A percentile compares a stretch with the other conserved stretches of the same genome.
phyloP scores from a whole-genome alignment of 2,329 filamentous ascomycete species.

The Neopestalotiopsis clavispora region DNA sequence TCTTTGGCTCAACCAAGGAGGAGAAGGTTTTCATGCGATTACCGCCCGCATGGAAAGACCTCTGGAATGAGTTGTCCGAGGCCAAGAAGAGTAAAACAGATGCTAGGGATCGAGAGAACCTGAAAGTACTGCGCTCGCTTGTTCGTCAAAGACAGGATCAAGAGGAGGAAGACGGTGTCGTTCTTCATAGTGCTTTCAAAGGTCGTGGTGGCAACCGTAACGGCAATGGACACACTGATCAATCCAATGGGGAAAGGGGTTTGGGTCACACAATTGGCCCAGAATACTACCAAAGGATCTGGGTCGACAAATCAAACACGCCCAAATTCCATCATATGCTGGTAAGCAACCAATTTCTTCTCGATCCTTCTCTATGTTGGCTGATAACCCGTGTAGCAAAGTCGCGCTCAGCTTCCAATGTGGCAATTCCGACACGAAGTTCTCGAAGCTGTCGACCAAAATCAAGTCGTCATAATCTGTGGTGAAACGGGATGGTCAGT shows the following conservation, averaged over 20 bases:
- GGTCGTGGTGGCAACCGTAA: conserved; percentile 57
- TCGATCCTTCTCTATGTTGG: not conserved
- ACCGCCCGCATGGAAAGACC: conserved; percentile 79
- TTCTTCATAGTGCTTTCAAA: conserved; percentile 78
- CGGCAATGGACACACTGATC: conserved; percentile 53
- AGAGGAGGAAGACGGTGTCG: conserved; percentile 74
- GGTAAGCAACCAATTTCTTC: conserved; percentile 41
- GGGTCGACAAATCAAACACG: conserved; percentile 61
- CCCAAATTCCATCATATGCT: conserved; percentile 80
- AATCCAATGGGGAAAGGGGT: conserved; percentile 49
- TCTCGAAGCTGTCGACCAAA: conserved; percentile 73
- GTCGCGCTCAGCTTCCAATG: conserved; percentile 84
- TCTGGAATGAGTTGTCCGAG: conserved; percentile 81
- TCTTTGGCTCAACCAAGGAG: conserved; percentile 80
- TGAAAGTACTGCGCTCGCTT: conserved; percentile 72
- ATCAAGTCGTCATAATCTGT: conserved; percentile 91
- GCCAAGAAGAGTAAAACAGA: conserved; percentile 74
- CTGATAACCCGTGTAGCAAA: conserved; percentile 42
- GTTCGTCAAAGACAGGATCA: conserved; percentile 72
- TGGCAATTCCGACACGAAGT: conserved; percentile 84
- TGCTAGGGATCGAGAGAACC: conserved; percentile 68
- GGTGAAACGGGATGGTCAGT: conserved; percentile 87
- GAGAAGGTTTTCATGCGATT: conserved; percentile 83
- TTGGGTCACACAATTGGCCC: conserved; percentile 44
- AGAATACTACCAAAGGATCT: conserved; percentile 61